Evolutionary conservation across 208 protist species (phyloP).

Genomic region (Willaertia magna): DNA sequence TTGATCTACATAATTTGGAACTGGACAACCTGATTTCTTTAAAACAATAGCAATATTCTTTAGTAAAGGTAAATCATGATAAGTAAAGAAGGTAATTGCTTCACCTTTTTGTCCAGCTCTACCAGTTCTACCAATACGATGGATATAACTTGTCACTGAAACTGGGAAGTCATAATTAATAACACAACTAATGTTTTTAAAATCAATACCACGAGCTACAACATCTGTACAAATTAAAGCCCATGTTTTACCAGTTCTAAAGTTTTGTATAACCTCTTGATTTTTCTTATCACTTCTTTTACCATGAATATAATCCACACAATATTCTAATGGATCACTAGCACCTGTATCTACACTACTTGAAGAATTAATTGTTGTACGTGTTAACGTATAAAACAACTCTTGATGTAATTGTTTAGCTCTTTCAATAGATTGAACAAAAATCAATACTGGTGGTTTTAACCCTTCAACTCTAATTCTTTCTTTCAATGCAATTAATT

Average conservation of each 20-base stretch:
- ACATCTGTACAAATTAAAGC: conserved; percentile 90
- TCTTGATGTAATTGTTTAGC: conserved; percentile 87
- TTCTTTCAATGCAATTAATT: conserved; percentile 85
- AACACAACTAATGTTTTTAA: conserved; percentile 86
- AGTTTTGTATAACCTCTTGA: conserved; percentile 77
- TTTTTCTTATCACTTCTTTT: conserved; percentile 69
- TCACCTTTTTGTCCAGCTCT: conserved; percentile 63
- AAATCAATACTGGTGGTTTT: conserved; percentile 87
- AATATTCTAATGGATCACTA: background rate
- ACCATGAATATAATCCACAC: conserved; percentile 70
- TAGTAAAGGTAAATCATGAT: conserved; percentile 74
- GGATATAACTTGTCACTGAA: conserved; percentile 83
- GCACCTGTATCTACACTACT: background rate
- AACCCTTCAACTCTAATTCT: conserved; percentile 65
- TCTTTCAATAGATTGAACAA: conserved; percentile 93
- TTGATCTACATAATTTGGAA: conserved; percentile 84
- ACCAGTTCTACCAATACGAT: conserved; percentile 80
- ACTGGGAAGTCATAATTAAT: conserved; percentile 97
- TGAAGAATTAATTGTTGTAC: background rate
- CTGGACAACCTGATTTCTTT: conserved; percentile 66
- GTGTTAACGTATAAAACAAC: conserved; percentile 49
- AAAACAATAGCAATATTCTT: conserved; percentile 71
- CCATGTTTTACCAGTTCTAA: conserved; percentile 85
- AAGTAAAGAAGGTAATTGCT: conserved; percentile 90
- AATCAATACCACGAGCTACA: conserved; percentile 91